A percentile compares a stretch with the other conserved stretches of the same genome.
These are phyloP conservation scores for Porogramme epimiltina DNA, from an alignment of 1,284 basidiomycete genomes.

Conservation along the genomic window DNA sequence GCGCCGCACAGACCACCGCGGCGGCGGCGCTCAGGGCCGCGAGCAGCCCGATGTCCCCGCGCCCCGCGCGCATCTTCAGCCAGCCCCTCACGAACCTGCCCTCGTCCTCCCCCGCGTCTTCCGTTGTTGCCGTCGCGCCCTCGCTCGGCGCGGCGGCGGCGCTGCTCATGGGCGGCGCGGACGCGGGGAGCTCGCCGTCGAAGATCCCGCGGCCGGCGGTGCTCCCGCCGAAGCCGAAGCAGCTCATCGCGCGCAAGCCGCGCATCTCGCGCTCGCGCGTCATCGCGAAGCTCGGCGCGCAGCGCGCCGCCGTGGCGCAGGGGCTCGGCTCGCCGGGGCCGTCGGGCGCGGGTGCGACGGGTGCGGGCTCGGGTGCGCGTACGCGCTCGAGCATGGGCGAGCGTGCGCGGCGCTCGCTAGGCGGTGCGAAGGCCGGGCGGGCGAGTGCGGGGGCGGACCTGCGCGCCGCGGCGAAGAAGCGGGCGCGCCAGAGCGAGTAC, in stretches of 20 bases:
- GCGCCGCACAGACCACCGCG: constrained; percentile 6
- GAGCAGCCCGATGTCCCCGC: constrained; percentile 30
- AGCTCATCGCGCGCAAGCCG: constrained; percentile 58
- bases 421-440: constrained; percentile 40
- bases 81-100: constrained; percentile 42
- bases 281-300: constrained; percentile 73
- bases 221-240: constrained; percentile 37
- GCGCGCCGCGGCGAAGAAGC: constrained; percentile 63
- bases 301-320: constrained; percentile 48
- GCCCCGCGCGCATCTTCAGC: constrained; percentile 51
- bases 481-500: constrained; percentile 70
- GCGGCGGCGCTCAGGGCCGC: constrained; percentile 19
- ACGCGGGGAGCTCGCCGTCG: constrained; percentile 15
- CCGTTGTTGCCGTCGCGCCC: constrained; percentile 31
- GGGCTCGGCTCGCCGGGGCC: constrained; percentile 9
- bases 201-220: constrained; percentile 23
- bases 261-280: constrained; percentile 78
- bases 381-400: constrained; percentile 59
- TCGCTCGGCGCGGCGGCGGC: constrained; percentile 36
- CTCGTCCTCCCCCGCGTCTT: constrained; percentile 38
- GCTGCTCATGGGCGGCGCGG: constrained; percentile 27
- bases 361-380: constrained; percentile 16
- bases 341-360: constrained; percentile 1
- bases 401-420: constrained; percentile 45
- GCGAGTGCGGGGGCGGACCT: constrained; percentile 37